Base-by-base conservation (phyloP, 805 yeast species). In the Metschnikowia santaceciliae region DNA sequence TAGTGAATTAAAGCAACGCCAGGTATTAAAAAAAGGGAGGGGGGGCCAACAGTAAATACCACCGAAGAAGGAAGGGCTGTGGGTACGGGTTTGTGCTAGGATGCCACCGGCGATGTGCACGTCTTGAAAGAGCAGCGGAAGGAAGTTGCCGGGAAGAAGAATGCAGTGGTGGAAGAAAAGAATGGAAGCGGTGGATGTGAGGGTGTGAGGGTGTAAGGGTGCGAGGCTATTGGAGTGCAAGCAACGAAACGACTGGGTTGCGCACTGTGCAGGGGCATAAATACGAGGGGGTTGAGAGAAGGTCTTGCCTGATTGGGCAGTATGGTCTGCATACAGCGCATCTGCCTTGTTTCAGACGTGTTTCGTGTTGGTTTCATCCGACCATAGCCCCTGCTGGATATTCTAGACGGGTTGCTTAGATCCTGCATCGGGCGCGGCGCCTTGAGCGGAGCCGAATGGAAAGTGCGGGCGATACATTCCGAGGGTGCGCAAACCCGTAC, bases 131-230 rank as follows among this genome's bases (percentile, higher is more conserved):
- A 32, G 45, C 45, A 26, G 22, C 44, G 26, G 26, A 6, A 23
- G 38, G 30, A 22, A 8, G 37, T 13, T 33, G 37, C 32, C 38
- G 38, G 38, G 14, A 33, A 30, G 43, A 30, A 40, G 33, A 30
- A n/a, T 6, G 46, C 4, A 19, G 37, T 22, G 46, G 46, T 32
- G 46, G 46, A 42, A 32, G 46, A 42, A 42, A 42, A 40, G 43
- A 40, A 42, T 33, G 15, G 38, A 42, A 32, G 45, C 35, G 45
- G 45, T 32, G 30, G 22, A 15, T 33, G 43, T 22, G 46, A 42
- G 46, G 38, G 46, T 20, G 46, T 42, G 45, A 19, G 42, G 37
- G 45, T 42, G 45, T 42, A 14, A 14, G 20, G 46, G 46, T 42
- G 46, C 34, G 34, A 42, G 46, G 46, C 19, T 42, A 32, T 42